Percentiles rank a stretch among this genome's conserved stretches.
These are phyloP conservation scores for Dendryphion nanum DNA, from an alignment of 2,329 filamentous ascomycete species.

Conservation along the genomic window DNA sequence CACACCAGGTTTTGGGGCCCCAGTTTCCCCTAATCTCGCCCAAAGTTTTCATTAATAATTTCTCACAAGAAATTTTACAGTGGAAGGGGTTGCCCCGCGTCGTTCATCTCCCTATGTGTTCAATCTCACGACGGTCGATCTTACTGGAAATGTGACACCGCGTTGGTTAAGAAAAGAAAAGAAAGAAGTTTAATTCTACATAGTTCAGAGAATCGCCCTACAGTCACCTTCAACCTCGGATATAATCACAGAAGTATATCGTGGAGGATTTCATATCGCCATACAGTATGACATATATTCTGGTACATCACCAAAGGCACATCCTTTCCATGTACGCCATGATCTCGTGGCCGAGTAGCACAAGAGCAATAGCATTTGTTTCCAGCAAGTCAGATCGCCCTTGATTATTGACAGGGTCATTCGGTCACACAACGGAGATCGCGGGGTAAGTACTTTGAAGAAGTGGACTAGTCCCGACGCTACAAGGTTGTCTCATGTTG, in stretches of 20 bases:
- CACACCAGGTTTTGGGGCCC: constrained; percentile 14
- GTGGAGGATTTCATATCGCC: too few relatives aligned
- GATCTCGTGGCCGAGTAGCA: constrained; percentile 10
- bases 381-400: constrained; percentile 9
- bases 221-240: too few relatives aligned
- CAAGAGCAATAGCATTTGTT: constrained; percentile 2
- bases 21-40: constrained; percentile 13
- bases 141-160: too few relatives aligned
- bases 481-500: constrained; percentile 26
- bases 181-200: too few relatives aligned
- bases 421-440: constrained; percentile 17
- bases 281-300: too few relatives aligned
- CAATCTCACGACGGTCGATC: too few relatives aligned
- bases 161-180: too few relatives aligned
- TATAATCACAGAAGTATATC: too few relatives aligned
- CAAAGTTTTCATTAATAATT: background rate
- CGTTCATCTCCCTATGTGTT: too few relatives aligned
- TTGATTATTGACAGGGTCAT: constrained; percentile 12
- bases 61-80: too few relatives aligned
- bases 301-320: background rate
- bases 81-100: too few relatives aligned
- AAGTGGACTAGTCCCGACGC: constrained; percentile 14
- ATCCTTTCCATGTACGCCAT: constrained; percentile 1
- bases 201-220: too few relatives aligned
- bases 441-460: constrained; percentile 24